These are phyloP conservation scores for Termitomyces sp. DNA, from an alignment of 768 basidiomycete genomes.

Conservation along the genomic window DNA sequence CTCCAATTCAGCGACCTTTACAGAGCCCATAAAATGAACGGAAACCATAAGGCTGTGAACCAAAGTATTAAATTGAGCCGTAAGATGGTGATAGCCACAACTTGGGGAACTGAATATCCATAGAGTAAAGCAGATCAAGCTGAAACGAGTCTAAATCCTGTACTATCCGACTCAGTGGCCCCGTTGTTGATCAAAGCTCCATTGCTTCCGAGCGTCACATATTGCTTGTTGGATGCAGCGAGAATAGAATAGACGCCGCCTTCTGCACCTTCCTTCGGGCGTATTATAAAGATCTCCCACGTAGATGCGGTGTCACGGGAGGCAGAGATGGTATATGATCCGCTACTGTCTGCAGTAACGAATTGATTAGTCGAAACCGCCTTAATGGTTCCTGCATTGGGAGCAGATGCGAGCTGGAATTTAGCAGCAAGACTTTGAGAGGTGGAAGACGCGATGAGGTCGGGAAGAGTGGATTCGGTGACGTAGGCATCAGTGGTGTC, in stretches of 20 bases:
- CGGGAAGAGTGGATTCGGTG: slow-evolving; percentile 19
- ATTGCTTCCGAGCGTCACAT: slow-evolving; percentile 24
- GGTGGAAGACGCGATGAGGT: slow-evolving; percentile 25
- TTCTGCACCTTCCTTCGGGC: slow-evolving; percentile 24
- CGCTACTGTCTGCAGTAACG: slow-evolving; percentile 32
- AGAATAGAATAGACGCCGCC: slow-evolving; percentile 29
- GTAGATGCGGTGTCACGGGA: slow-evolving; percentile 25
- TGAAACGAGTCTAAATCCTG: slow-evolving; percentile 23
- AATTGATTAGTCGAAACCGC: slow-evolving; percentile 23
- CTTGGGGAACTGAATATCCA: too few species aligned
- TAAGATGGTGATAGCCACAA: background rate
- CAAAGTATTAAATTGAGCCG: background rate
- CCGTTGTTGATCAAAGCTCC: slow-evolving; percentile 30
- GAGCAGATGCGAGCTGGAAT: slow-evolving; percentile 29
- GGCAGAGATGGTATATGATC: slow-evolving; percentile 25
- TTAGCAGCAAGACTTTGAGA: slow-evolving; percentile 19
- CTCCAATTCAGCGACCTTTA: too few species aligned
- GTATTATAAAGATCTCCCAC: slow-evolving; percentile 30
- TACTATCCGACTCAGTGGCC: slow-evolving; percentile 21
- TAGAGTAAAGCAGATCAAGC: background rate
- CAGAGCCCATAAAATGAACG: too few species aligned
- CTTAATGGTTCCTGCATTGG: slow-evolving; percentile 29
- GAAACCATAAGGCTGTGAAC: too few species aligned
- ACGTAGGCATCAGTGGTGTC: slow-evolving; percentile 24
- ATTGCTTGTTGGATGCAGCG: slow-evolving; percentile 30